Percentiles rank a stretch among this genome's conserved stretches.
Conservation (phyloP, 202 grass and related monocot species). For the Saccharum hybrid region DNA sequence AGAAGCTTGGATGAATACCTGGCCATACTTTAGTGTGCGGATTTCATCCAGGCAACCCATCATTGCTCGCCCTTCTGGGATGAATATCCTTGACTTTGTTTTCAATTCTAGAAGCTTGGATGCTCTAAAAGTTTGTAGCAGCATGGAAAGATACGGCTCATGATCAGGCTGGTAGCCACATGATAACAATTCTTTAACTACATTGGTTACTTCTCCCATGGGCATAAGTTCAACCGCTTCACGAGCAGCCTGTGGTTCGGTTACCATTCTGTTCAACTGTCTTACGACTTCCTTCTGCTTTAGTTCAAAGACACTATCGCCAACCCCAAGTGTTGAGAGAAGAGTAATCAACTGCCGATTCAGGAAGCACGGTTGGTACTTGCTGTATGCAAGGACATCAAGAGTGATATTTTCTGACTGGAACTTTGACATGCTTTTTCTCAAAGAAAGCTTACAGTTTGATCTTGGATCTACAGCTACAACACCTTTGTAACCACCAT, state of each 20-base stretch:
- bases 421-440: conserved; percentile 86
- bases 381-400: conserved; percentile 93
- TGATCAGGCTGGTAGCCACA: conserved; percentile 77
- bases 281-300: conserved; percentile 67
- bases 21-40: conserved; percentile 62
- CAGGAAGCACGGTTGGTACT: conserved; percentile 79
- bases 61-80: conserved; percentile 74
- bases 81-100: conserved; percentile 84
- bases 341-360: conserved; percentile 88
- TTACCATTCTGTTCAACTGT: conserved; percentile 68
- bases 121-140: conserved; percentile 81
- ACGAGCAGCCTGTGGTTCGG: conserved; percentile 63
- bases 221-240: conserved; percentile 77
- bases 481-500: conserved; percentile 90
- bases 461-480: conserved; percentile 77
- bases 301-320: conserved; percentile 65
- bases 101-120: conserved; percentile 74
- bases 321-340: conserved; percentile 80
- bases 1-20: conserved; percentile 81
- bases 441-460: conserved; percentile 73
- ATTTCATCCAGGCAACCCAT: conserved; percentile 97
- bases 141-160: conserved; percentile 85
- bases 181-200: conserved; percentile 68
- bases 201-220: conserved; percentile 75
- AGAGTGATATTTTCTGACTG: conserved; percentile 73